Evolutionary conservation across 1,139 yeast species (phyloP).

Genomic region (Hansenula sp.): DNA sequence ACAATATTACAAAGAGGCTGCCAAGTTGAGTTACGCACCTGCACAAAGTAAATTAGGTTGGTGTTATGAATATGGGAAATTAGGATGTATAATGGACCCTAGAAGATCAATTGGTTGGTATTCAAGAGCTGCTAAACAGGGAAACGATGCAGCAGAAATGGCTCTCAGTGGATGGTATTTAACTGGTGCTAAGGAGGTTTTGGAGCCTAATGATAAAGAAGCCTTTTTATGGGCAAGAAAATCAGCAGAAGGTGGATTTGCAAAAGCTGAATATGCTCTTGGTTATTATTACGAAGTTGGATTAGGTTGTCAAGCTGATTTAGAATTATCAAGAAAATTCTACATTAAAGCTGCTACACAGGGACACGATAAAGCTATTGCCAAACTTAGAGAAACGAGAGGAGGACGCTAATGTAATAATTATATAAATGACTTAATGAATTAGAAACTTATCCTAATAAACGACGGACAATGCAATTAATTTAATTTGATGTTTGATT

Average conservation of each 20-base stretch:
- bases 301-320: conserved; percentile 51
- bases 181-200: conserved; percentile 71
- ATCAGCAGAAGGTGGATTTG: conserved; percentile 74
- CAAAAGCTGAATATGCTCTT: conserved; percentile 80
- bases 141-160: conserved; percentile 84
- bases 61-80: conserved; percentile 82
- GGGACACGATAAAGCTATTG: conserved; percentile 52
- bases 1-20: conserved; percentile 69
- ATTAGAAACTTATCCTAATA: too few relatives aligned
- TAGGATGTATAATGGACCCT: conserved; percentile 63
- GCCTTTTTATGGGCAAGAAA: conserved; percentile 89
- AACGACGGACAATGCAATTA: too few relatives aligned
- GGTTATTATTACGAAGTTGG: conserved; percentile 84
- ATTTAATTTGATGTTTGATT: too few relatives aligned
- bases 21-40: conserved; percentile 66
- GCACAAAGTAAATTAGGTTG: conserved; percentile 86
- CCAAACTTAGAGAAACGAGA: conserved; percentile 12
- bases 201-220: conserved; percentile 67
- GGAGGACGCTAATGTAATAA: neutral
- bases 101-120: conserved; percentile 87
- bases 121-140: conserved; percentile 64
- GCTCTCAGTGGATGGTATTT: conserved; percentile 92
- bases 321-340: conserved; percentile 46
- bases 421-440: neutral
- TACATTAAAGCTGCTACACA: conserved; percentile 57